These are phyloP conservation scores for Hura crepitans DNA, from an alignment of 441 rosid genomes.

Conservation along the genomic window DNA sequence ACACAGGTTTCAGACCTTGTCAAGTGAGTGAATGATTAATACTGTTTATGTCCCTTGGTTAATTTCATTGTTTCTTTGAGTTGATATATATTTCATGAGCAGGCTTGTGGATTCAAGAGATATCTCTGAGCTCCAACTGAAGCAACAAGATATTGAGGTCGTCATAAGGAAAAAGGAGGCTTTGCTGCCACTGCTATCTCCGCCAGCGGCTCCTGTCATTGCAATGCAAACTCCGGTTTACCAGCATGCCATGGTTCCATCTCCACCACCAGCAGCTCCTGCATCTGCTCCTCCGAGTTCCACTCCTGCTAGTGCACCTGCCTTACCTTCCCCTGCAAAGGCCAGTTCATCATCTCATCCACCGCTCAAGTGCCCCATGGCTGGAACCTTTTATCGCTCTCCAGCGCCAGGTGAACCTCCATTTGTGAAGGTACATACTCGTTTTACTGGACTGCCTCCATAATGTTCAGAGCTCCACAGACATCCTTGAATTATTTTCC, in stretches of 20 bases:
- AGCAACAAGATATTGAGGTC: constrained; percentile 77
- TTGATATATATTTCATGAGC: constrained; percentile 25
- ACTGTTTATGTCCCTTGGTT: neutral
- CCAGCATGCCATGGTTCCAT: constrained; percentile 38
- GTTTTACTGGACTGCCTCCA: neutral
- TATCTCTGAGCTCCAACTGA: constrained; percentile 74
- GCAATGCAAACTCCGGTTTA: constrained; percentile 41
- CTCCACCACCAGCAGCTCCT: constrained; percentile 39
- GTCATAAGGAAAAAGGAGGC: constrained; percentile 84
- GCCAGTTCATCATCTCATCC: constrained; percentile 52
- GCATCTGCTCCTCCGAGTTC: constrained; percentile 34
- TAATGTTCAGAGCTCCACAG: neutral
- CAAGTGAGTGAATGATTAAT: constrained; percentile 49
- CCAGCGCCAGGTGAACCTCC: constrained; percentile 89
- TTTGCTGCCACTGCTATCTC: constrained; percentile 40
- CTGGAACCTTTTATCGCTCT: constrained; percentile 86
- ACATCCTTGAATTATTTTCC: neutral
- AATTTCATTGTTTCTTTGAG: neutral
- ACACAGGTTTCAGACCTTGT: constrained; percentile 80
- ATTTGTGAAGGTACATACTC: constrained; percentile 65
- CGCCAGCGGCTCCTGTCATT: constrained; percentile 39
- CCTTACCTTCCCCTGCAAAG: constrained; percentile 44
- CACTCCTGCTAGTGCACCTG: constrained; percentile 31
- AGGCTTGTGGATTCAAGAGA: constrained; percentile 94
- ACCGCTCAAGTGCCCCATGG: constrained; percentile 82